Evolutionary conservation across 306 rosid genomes (phyloP).

Genomic region (Rubus parviflorus): DNA sequence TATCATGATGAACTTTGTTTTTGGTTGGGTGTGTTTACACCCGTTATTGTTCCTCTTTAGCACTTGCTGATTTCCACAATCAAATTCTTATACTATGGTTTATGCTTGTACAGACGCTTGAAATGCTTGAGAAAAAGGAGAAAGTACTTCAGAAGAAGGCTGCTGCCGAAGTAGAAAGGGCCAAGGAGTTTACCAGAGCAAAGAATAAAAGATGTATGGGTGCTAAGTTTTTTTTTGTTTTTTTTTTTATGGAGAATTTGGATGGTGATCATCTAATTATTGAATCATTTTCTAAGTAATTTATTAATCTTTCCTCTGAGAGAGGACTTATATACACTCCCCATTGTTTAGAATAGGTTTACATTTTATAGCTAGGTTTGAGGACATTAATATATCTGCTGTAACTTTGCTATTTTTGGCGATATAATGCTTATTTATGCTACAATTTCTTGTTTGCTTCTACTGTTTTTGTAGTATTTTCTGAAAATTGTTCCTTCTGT

Average conservation of each 20-base stretch:
- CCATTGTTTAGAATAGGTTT: background rate
- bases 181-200: conserved; percentile 77
- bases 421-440: background rate
- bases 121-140: conserved; percentile 99
- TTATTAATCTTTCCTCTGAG: background rate
- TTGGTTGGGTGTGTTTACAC: background rate
- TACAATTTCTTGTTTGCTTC: background rate
- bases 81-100: background rate
- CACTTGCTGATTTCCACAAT: background rate
- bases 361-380: background rate
- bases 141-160: conserved; percentile 89
- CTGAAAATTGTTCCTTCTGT: background rate
- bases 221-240: background rate
- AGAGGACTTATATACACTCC: background rate
- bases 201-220: conserved; percentile 83
- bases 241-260: background rate
- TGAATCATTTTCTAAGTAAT: background rate
- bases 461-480: background rate
- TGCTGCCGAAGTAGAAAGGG: conserved; percentile 78
- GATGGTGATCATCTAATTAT: background rate
- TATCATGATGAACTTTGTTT: background rate
- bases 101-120: conserved; percentile 66
- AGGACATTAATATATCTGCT: background rate
- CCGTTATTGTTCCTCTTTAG: background rate
- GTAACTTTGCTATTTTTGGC: background rate